Percentiles rank a stretch among this genome's conserved stretches.
These are phyloP conservation scores for Fusarium sp. DNA, from an alignment of 2,329 filamentous ascomycete genomes.

Conservation along the genomic window DNA sequence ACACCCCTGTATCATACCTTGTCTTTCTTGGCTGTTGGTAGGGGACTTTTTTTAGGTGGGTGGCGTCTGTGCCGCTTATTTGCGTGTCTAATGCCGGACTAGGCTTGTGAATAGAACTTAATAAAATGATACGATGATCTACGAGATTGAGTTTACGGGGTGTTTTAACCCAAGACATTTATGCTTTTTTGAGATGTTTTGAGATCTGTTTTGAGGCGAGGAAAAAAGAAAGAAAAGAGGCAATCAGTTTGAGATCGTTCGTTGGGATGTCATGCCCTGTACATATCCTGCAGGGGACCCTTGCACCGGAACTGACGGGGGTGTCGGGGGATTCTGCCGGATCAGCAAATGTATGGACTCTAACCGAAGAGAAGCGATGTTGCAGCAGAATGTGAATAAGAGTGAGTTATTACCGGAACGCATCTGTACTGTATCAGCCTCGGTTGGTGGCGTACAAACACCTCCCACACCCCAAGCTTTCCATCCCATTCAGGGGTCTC, in stretches of 20 bases:
- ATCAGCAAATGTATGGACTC: constrained; percentile 13
- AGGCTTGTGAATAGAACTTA: neutral
- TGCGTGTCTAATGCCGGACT: neutral
- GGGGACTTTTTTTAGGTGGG: neutral
- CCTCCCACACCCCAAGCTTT: neutral
- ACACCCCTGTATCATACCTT: neutral
- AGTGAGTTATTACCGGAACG: neutral
- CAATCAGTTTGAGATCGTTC: neutral
- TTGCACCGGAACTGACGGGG: neutral
- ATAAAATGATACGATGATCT: neutral
- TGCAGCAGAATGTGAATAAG: neutral
- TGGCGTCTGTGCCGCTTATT: neutral
- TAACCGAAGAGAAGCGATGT: neutral
- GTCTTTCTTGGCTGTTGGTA: neutral
- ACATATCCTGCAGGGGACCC: neutral
- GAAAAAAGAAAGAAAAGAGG: neutral
- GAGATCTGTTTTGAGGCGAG: neutral
- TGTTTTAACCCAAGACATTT: accelerated
- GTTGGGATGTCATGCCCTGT: neutral
- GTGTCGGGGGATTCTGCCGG: constrained; percentile 21
- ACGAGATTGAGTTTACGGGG: neutral
- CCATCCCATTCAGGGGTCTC: constrained; percentile 7
- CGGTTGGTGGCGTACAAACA: constrained; percentile 26
- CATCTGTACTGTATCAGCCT: neutral
- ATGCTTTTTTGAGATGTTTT: neutral